Evolutionary conservation across 768 basidiomycete species (phyloP).

Genomic region (Chalciporus piperatus): DNA sequence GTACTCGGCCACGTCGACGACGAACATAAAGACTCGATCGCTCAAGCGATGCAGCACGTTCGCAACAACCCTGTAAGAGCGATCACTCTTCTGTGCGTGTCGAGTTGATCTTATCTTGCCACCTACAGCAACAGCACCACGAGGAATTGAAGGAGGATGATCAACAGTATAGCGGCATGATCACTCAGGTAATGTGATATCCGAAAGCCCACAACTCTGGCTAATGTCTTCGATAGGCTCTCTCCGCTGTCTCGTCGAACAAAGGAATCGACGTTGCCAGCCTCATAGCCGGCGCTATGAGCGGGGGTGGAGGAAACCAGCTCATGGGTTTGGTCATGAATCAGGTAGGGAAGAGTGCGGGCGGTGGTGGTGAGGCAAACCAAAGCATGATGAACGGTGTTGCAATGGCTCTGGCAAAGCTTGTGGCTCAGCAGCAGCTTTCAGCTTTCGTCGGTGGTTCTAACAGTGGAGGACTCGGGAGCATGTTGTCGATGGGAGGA

Average conservation of each 20-base stretch:
- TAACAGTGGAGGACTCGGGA: conserved; percentile 63
- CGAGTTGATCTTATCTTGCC: not conserved
- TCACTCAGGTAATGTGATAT: conserved; percentile 2
- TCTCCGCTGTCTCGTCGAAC: conserved; percentile 11
- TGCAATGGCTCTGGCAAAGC: conserved; percentile 82
- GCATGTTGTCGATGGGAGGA: conserved; percentile 46
- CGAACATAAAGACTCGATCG: conserved; percentile 5
- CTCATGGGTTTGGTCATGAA: conserved; percentile 86
- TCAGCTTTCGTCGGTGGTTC: conserved; percentile 47
- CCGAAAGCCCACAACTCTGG: not conserved
- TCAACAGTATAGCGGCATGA: conserved; percentile 21
- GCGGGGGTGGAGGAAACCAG: conserved; percentile 52
- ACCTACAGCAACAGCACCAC: conserved; percentile 12
- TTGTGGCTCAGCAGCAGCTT: conserved; percentile 65
- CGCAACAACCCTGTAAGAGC: conserved; percentile 17
- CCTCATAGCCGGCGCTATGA: conserved; percentile 30
- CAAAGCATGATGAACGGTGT: conserved; percentile 86
- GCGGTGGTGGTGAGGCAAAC: conserved; percentile 56
- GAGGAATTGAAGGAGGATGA: conserved; percentile 10
- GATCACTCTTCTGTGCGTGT: not conserved
- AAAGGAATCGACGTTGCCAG: conserved; percentile 34
- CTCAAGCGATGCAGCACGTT: conserved; percentile 22
- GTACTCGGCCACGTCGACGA: conserved; percentile 46
- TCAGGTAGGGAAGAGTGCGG: conserved; percentile 69
- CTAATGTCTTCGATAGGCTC: conserved; percentile 17